phyloP scores from a whole-genome alignment of 352 stramenopile species.

The Globisporangium abappressorium region DNA sequence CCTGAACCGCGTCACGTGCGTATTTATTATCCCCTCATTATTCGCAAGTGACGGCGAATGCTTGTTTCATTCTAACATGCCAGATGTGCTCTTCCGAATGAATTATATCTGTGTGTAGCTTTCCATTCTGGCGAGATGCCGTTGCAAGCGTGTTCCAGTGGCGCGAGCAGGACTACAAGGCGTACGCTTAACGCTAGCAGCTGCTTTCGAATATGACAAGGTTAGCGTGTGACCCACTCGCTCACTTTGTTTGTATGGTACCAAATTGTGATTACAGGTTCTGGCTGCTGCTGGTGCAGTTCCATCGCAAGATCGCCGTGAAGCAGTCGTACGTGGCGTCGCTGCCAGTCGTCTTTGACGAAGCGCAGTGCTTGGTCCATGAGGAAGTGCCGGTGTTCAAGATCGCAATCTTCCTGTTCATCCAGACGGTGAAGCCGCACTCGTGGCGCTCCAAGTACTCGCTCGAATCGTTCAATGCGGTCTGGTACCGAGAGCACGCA shows the following conservation, averaged over 20 bases:
- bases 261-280: conserved; percentile 30
- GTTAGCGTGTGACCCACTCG: neutral
- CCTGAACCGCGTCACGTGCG: conserved; percentile 33
- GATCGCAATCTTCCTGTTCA: conserved; percentile 73
- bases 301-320: conserved; percentile 67
- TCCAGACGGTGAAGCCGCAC: conserved; percentile 78
- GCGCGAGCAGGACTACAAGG: conserved; percentile 77
- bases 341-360: conserved; percentile 33
- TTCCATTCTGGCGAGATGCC: conserved; percentile 60
- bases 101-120: conserved; percentile 23
- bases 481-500: conserved; percentile 74
- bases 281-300: conserved; percentile 75
- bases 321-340: conserved; percentile 19
- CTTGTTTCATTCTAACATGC: neutral
- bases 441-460: conserved; percentile 73
- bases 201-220: neutral
- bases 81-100: neutral
- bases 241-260: conserved; percentile 3
- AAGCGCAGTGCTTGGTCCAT: conserved; percentile 44
- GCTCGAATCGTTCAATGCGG: conserved; percentile 73
- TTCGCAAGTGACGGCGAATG: neutral
- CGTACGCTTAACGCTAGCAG: conserved; percentile 19
- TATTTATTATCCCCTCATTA: neutral
- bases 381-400: conserved; percentile 74
- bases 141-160: conserved; percentile 67